Base-by-base conservation (phyloP, 2,329 filamentous ascomycete species). In the Phialocephala subalpina region DNA sequence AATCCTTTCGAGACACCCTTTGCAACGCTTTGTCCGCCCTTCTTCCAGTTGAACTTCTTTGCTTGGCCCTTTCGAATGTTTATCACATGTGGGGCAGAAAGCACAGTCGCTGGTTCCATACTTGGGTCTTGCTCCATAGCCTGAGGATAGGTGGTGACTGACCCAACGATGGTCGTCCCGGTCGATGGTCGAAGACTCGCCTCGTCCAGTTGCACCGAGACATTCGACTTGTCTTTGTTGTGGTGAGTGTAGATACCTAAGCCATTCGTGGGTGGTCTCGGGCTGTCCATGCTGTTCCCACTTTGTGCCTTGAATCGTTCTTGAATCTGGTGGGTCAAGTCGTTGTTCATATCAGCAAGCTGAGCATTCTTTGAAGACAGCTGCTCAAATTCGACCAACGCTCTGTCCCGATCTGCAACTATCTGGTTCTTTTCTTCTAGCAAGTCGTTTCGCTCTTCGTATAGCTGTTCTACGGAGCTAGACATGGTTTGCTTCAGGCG, bases 31-130 rank as follows among this genome's bases (percentile, higher is more conserved):
- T 97, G 95, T 45, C 93, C 93, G 45, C 94, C 94, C 83, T 97
- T 97, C 85, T 97, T 97, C 94, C 96, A 98, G 81, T 97, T 97
- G 81, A 97, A 97, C 78, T 97, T 98, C 82, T 94, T 97, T 62
- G 75, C 76, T 77, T 97, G 94, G 35, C 92, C 94, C 81, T 97
- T 98, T 73, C 94, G 90, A 69, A 98, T 97, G 74, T 96, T 97
- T 67, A 98, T 92, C 38, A 98, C 92, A 67, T 97, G 96, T n/a
- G 96, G 94, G 33, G 89, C 84, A 73, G 67, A 74, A 8, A 77
- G 65, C 4, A 77, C 73, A 3, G 75, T 76, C 20, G 73, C 73
- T 35, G 74, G 69, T 33, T 77, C 75, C 67, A 76, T 72, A 40
- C 66, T 71, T 38, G 73, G 67, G 47, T 77, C 75, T 64, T 77